A percentile compares a stretch with the other conserved stretches of the same genome.
phyloP scores from a whole-genome alignment of 345 rosid species.

The Sisymbrium altissimum region DNA sequence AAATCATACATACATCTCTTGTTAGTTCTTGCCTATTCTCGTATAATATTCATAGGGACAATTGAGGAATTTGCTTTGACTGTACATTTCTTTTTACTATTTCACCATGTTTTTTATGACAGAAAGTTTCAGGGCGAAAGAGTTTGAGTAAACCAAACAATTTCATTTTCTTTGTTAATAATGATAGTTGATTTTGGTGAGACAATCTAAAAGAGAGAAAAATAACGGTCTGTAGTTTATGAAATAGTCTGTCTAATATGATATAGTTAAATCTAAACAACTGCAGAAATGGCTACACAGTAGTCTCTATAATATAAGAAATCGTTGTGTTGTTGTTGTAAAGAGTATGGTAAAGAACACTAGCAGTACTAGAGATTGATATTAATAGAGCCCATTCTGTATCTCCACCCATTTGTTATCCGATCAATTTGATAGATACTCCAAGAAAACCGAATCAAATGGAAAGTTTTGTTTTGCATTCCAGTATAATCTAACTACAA shows the following conservation, averaged over 20 bases:
- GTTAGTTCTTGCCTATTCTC: neutral
- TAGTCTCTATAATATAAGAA: neutral
- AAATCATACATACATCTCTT: neutral
- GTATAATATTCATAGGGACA: neutral
- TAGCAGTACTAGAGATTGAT: neutral
- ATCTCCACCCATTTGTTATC: neutral
- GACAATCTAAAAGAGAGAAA: neutral
- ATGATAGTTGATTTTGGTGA: neutral
- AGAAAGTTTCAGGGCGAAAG: neutral
- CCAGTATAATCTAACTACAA: neutral
- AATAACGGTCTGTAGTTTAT: neutral
- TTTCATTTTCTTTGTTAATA: neutral
- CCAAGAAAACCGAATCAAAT: constrained; percentile 28
- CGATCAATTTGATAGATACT: constrained; percentile 20
- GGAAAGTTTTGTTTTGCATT: constrained; percentile 5
- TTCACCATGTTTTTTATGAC: neutral
- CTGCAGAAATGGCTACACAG: neutral
- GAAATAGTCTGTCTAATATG: neutral
- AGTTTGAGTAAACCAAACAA: neutral
- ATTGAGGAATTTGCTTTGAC: neutral
- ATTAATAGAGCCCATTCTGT: constrained; percentile 24
- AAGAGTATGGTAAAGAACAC: neutral
- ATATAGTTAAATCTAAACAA: neutral
- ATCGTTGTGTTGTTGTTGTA: neutral
- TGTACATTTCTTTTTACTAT: no score